These are phyloP conservation scores for Aspergillus ruber DNA, from an alignment of 2,329 filamentous ascomycete genomes.

Conservation along the genomic window DNA sequence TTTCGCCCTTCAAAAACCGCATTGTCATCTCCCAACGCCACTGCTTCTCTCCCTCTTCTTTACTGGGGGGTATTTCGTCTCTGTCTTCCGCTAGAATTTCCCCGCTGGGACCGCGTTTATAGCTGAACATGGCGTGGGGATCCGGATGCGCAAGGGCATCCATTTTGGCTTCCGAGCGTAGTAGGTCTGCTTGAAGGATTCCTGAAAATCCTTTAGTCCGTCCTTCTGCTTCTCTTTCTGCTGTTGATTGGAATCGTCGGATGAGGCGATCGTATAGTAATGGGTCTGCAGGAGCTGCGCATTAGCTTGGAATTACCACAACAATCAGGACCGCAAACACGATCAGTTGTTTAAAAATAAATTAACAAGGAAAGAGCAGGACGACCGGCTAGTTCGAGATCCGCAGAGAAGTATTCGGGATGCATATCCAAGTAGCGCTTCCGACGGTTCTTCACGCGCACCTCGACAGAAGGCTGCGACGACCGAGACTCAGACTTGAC, in stretches of 20 bases:
- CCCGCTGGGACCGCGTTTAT: constrained; percentile 46
- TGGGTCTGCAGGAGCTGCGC: constrained; percentile 51
- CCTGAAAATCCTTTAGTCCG: constrained; percentile 71
- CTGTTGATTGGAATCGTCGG: constrained; percentile 65
- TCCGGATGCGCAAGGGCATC: constrained; percentile 53
- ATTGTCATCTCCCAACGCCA: constrained; percentile 69
- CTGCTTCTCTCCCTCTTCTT: constrained; percentile 59
- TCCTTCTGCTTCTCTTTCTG: constrained; percentile 68
- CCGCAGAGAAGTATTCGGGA: constrained; percentile 63
- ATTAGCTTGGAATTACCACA: constrained; percentile 20
- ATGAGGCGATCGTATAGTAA: constrained; percentile 76
- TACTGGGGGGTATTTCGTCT: constrained; percentile 52
- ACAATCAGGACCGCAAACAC: constrained; percentile 6
- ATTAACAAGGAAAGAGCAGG: constrained; percentile 24
- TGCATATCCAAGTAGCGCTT: constrained; percentile 68
- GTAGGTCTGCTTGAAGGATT: constrained; percentile 68
- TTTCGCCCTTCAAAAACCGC: constrained; percentile 67
- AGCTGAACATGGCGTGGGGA: constrained; percentile 45
- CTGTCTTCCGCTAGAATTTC: constrained; percentile 54
- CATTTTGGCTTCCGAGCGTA: constrained; percentile 70
- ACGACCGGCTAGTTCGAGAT: constrained; percentile 57
- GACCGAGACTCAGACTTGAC: constrained; percentile 2
- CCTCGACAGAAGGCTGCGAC: constrained; percentile 29
- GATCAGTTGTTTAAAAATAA: constrained; percentile 10
- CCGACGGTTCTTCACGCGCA: constrained; percentile 66